Evolutionary conservation across 257 asterid genomes (phyloP).

Genomic region (Scutellaria barbata): DNA sequence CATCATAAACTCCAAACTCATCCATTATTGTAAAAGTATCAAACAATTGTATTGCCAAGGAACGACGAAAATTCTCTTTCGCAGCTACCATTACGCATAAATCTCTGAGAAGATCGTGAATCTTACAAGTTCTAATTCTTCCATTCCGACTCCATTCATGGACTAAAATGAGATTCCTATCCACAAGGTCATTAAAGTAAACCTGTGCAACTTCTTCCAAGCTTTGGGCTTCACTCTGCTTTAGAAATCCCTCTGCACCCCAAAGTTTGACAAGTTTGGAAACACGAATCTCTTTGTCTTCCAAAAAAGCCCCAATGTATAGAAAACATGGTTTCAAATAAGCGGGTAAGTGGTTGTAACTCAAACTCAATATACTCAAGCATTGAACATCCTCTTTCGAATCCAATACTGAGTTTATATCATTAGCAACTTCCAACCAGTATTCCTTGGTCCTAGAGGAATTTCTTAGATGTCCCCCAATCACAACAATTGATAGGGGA

Average conservation of each 20-base stretch:
- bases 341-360: conserved; percentile 21
- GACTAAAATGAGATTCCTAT: conserved; percentile 13
- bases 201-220: conserved; percentile 23
- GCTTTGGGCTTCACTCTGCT: neutral
- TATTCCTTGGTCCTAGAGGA: neutral
- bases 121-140: too few relatives aligned
- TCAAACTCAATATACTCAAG: conserved; percentile 5
- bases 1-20: too few relatives aligned
- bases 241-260: conserved; percentile 26
- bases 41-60: too few relatives aligned
- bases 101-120: conserved; percentile 26
- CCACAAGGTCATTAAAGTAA: conserved; percentile 10
- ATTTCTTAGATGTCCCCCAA: conserved; percentile 14
- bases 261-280: neutral
- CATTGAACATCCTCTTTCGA: neutral
- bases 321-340: conserved; percentile 34
- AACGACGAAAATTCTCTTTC: too few relatives aligned
- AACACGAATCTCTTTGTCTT: neutral
- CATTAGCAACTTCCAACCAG: neutral
- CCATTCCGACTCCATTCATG: too few relatives aligned
- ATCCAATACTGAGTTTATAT: neutral
- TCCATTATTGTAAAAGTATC: too few relatives aligned
- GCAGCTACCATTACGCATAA: neutral
- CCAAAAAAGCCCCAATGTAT: neutral
- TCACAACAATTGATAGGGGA: conserved; percentile 6